Conservation (phyloP, 1,284 basidiomycete genomes). For the Melampsora abietis-canadensis region DNA sequence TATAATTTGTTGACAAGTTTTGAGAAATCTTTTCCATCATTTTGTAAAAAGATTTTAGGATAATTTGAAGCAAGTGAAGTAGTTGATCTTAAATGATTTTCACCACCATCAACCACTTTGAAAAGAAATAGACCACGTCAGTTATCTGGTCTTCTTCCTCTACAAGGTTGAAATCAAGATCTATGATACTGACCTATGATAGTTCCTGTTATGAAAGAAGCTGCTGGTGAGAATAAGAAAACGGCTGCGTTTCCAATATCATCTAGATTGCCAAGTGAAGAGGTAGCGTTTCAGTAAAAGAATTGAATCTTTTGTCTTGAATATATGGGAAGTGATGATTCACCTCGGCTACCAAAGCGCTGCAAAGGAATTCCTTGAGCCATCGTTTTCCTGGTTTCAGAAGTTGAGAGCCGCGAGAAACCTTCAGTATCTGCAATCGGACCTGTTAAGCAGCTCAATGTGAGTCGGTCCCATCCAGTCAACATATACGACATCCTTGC, state of each 20-base stretch:
- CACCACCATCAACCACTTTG: constrained; percentile 27
- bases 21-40: constrained; percentile 3
- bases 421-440: constrained; percentile 83
- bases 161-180: neutral
- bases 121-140: neutral
- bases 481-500: neutral
- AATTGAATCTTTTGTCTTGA: neutral
- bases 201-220: constrained; percentile 70
- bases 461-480: neutral
- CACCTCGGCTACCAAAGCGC: constrained; percentile 49
- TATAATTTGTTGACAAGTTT: neutral
- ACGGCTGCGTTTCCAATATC: constrained; percentile 78
- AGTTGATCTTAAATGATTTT: constrained; percentile 16
- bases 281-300: constrained; percentile 55
- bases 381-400: constrained; percentile 50
- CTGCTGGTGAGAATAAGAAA: constrained; percentile 85
- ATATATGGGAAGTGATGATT: constrained; percentile 45
- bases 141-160: too few species aligned
- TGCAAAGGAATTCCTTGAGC: constrained; percentile 49
- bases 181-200: constrained; percentile 46
- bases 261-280: constrained; percentile 65
- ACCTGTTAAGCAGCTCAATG: constrained; percentile 45
- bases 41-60: neutral
- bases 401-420: constrained; percentile 65
- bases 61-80: neutral